Evolutionary conservation across 2,329 filamentous ascomycete genomes (phyloP), one percentile per base, ranked within the genome.

Genomic region (Colletotrichum tamarilloi): DNA sequence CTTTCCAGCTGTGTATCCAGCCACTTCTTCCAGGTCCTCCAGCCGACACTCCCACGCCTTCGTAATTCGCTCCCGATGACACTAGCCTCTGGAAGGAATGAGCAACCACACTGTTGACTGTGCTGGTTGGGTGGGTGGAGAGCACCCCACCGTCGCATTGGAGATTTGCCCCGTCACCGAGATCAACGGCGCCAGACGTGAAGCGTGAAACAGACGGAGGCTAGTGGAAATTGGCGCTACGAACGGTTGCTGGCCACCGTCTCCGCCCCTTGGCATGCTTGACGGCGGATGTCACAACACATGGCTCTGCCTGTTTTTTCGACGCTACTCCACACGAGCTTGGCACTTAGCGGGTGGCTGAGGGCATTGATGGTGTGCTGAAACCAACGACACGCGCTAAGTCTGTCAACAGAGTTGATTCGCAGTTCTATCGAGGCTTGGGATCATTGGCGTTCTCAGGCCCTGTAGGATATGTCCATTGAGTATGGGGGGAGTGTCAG

Each of bases 171-270:
- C 58, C 32, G 19, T 62, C 16, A 19, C 38, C 35, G 52, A 55
- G 42, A 63, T 69, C 35, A 60, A 69, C 46, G 53, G 55, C 59
- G 38, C 59, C 42, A 49, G 22, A 60, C 19, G 22, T 16, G 26
- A 42, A 63, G 64, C 49, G 57, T 72, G 68, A 72, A 72, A 72
- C 57, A n/a, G 42, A 49, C 53, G 22, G 32, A 52, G 26, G 64
- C 57, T 62, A 53, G 26, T 42, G 9, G 8, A 42, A 32, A 32
- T 46, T 49, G 38, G 32, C 65, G 22, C 65, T 46, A 55, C 14
- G 30, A 56, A 65, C 67, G 60, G 66, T 24, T 53, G 26, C 30
- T 38, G 35, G 56, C 22, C 35, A 52, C 55, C 22, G 56, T 73
- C 52, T 60, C 56, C 55, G 35, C 56, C 16, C 35, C 53, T 55